Evolutionary conservation across 2,329 filamentous ascomycete genomes (phyloP).

Genomic region (Stemphylium lycopersici): DNA sequence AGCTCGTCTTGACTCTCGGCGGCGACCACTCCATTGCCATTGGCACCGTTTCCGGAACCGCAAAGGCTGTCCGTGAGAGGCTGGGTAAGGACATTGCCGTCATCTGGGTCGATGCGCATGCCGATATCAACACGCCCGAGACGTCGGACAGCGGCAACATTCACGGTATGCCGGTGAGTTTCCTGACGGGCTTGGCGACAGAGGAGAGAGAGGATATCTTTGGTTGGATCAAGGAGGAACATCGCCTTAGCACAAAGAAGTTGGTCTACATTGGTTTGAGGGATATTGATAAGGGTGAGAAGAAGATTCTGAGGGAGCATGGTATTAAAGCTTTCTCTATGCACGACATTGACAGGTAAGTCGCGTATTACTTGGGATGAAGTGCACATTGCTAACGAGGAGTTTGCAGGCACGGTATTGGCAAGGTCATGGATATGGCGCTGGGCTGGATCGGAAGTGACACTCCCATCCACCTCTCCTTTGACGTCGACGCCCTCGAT

Average conservation of each 20-base stretch:
- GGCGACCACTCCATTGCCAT: constrained; percentile 98
- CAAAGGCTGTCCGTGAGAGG: constrained; percentile 84
- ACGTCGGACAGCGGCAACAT: constrained; percentile 89
- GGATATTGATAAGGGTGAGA: constrained; percentile 93
- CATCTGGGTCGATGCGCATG: constrained; percentile 98
- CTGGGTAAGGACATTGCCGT: constrained; percentile 85
- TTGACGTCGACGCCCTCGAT: constrained; percentile 95
- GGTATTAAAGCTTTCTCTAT: constrained; percentile 97
- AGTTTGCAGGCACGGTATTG: constrained; percentile 77
- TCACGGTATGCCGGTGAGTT: constrained; percentile 96
- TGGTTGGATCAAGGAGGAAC: constrained; percentile 82
- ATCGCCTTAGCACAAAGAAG: constrained; percentile 75
- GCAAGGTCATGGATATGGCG: constrained; percentile 97
- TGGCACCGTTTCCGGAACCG: constrained; percentile 85
- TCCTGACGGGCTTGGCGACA: constrained; percentile 82
- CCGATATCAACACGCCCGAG: constrained; percentile 97
- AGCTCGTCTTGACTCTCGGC: constrained; percentile 89
- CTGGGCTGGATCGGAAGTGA: constrained; percentile 92
- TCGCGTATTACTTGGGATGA: not conserved
- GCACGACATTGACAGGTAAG: constrained; percentile 92
- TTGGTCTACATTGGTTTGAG: constrained; percentile 95
- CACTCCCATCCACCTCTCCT: constrained; percentile 95
- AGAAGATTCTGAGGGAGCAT: constrained; percentile 85
- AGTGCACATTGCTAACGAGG: not conserved
- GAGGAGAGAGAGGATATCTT: constrained; percentile 81